A percentile compares a stretch with the other conserved stretches of the same genome.
Evolutionary conservation across 768 basidiomycete genomes (phyloP).

Genomic region (Dendrothele bispora): DNA sequence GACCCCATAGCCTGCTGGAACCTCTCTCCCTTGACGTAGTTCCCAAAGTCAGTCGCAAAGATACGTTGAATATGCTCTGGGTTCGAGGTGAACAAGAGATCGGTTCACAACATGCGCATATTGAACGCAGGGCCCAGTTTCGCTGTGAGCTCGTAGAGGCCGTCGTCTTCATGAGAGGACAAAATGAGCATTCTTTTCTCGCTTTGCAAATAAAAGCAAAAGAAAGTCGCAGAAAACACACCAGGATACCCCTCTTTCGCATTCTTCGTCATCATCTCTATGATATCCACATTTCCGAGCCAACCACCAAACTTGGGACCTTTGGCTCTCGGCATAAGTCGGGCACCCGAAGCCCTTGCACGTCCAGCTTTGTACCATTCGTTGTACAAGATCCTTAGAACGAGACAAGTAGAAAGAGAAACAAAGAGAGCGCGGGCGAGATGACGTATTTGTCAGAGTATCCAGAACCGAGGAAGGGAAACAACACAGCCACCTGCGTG

Average conservation of each 20-base stretch:
- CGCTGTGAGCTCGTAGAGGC: slow-evolving; percentile 32
- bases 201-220: neutral
- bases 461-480: too few relatives aligned
- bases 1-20: slow-evolving; percentile 44
- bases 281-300: slow-evolving; percentile 47
- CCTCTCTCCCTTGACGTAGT: slow-evolving; percentile 54
- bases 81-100: slow-evolving; percentile 45
- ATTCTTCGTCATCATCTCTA: slow-evolving; percentile 34
- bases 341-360: slow-evolving; percentile 48
- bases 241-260: slow-evolving; percentile 51
- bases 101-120: slow-evolving; percentile 43
- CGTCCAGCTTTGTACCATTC: too few relatives aligned
- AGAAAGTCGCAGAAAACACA: too few relatives aligned
- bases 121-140: slow-evolving; percentile 44
- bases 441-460: too few relatives aligned
- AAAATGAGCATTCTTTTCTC: neutral
- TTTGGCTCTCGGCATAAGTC: slow-evolving; percentile 33
- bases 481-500: too few relatives aligned
- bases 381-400: too few relatives aligned
- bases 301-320: too few relatives aligned
- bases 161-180: slow-evolving; percentile 37
- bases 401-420: too few relatives aligned
- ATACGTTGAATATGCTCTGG: slow-evolving; percentile 60
- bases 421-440: too few relatives aligned
- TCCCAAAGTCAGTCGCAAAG: slow-evolving; percentile 56